Percentiles rank a stretch among this genome's conserved stretches.
These are phyloP conservation scores for Codiaeum variegatum DNA, from an alignment of 441 rosid genomes.

Conservation along the genomic window DNA sequence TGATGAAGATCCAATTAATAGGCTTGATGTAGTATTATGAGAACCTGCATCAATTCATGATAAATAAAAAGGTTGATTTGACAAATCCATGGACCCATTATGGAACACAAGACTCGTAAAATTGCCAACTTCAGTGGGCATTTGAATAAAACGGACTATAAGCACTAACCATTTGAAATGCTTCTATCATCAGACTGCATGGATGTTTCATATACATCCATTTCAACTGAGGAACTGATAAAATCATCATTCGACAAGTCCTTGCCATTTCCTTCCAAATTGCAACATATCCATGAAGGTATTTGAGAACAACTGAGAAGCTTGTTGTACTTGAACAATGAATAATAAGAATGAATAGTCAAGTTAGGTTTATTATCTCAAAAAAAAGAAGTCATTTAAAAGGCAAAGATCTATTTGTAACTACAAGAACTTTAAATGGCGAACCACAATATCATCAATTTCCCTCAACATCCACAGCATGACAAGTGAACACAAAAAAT, in stretches of 20 bases:
- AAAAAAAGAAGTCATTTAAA: too few species aligned
- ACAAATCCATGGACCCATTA: neutral
- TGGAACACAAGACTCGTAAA: neutral
- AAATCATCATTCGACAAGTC: slow-evolving; percentile 46
- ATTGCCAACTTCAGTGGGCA: neutral
- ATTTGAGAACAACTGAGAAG: slow-evolving; percentile 59
- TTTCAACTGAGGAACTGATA: slow-evolving; percentile 63
- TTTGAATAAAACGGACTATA: slow-evolving; percentile 5
- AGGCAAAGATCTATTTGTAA: slow-evolving; percentile 10
- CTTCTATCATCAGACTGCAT: slow-evolving; percentile 32
- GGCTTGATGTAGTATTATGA: slow-evolving; percentile 39
- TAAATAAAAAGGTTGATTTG: slow-evolving; percentile 16
- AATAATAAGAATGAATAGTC: slow-evolving; percentile 16
- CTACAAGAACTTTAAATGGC: neutral
- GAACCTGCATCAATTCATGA: slow-evolving; percentile 40
- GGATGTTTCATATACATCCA: slow-evolving; percentile 75
- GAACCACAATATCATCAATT: neutral
- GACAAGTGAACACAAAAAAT: slow-evolving; percentile 4
- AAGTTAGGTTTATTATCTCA: too few species aligned
- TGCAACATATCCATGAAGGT: slow-evolving; percentile 86
- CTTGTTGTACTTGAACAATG: slow-evolving; percentile 67
- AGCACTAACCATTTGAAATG: slow-evolving; percentile 47
- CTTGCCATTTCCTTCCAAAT: slow-evolving; percentile 62
- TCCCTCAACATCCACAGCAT: slow-evolving; percentile 1
- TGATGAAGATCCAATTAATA: slow-evolving; percentile 42